Base-by-base conservation (phyloP, 2,329 filamentous ascomycete species). In the Aspergillus uvarum region DNA sequence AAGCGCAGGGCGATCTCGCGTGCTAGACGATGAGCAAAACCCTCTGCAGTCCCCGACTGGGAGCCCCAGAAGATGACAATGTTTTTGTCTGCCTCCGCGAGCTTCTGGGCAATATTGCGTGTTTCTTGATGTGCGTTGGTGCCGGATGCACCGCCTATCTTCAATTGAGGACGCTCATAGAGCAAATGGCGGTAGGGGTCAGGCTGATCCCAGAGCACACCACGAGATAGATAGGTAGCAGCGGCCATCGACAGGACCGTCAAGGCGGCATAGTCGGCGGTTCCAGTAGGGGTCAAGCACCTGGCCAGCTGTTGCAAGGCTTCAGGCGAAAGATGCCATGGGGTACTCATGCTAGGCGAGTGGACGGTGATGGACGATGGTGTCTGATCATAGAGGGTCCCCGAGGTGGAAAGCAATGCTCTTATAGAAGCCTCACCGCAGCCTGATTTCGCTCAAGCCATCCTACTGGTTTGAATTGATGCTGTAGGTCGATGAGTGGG, bases 21-120 rank as follows among this genome's bases (percentile, higher is more conserved):
- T 65, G 92, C 91, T 65, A 97, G 82, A 67, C 92, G 86, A 16
- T 91, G 92, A 65, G 93, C 93, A 73, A 96, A 96, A 74, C 96
- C 92, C 79, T 97, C 93, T 48, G 93, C 93, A 24, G 92, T 97
- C 65, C 93, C 93, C 16, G 93, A 96, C 80, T 97, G 93, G 24
- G 93, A 96, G 65, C 93, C 93, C 76, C 96, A 97, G 81, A 97
- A 95, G 70, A 96, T 87, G 64, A 96, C 87, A 71, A 91, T 93
- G 79, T 96, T 95, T 81, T 71, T 68, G 16, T 68, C 69, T 1
- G 74, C 71, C 59, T 81, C 75, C 31, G 74, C 70, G 11, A 81
- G 65, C 49, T 76, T 77, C 58, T 79, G 72, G 0, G 78, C 77
- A 59, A 84, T 78, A 61, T 84, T 77, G 48, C 80, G 75, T 0